Evolutionary conservation across 768 basidiomycete species (phyloP), one percentile per base, ranked within the genome.

Genomic region (Roridomyces roridus): DNA sequence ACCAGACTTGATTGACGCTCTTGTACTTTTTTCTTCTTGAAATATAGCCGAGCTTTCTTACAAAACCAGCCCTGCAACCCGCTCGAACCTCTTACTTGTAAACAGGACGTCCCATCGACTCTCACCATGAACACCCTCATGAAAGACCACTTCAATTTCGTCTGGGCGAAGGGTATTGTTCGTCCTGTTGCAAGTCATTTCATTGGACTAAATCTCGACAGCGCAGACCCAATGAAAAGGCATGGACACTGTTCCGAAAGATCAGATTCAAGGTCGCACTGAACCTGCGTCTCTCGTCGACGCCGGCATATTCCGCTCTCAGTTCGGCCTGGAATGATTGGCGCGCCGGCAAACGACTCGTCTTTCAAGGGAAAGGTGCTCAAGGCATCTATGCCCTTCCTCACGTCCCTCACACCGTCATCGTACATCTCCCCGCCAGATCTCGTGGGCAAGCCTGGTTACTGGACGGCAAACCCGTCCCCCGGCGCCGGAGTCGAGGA

Each of bases 211-310:
- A n/a, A n/a, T n/a, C n/a, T n/a, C n/a, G n/a, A n/a, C 48, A 64
- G 67, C 29, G 69, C 69, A 2, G 69, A 69, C 61, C 52, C 18
- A 64, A 60, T 11, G 69, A 69, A 47, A 60, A 67, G 23, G 51
- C 64, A 7, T 48, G 14, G 18, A 57, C 56, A 3, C 46, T 65
- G 12, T 70, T 68, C 41, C 65, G 57, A 34, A 61, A 57, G 42
- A 61, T 66, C 57, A 71, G n/a, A n/a, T n/a, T n/a, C n/a, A 71
- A 51, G 70, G 70, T 20, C 67, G 65, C 17, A 36, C 68, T 0
- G 70, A 70, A 47, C 50, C 46, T 21, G 56, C 53, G 8, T 5
- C 60, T 68, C 26, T 42, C 62, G 10, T 35, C 55, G n/a, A 23
- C 45, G 1, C n/a, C n/a, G n/a, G n/a, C n/a, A n/a, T 29, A 62